Conservation (phyloP, 2,329 filamentous ascomycete species). For the Capronia epimyces region DNA sequence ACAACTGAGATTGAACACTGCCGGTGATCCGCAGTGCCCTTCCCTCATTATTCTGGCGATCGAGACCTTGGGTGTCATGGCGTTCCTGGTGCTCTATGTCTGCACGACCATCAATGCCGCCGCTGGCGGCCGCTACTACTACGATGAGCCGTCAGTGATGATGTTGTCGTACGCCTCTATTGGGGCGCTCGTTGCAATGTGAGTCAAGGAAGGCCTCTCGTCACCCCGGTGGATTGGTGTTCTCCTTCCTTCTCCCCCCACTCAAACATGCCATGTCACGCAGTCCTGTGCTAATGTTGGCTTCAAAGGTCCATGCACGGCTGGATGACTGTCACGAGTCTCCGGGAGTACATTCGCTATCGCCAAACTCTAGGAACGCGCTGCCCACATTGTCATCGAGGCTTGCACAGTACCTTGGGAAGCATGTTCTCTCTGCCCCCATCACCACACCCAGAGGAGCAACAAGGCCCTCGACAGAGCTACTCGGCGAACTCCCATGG, state of each 20-base stretch:
- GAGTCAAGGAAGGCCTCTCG: constrained; percentile 3
- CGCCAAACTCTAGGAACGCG: constrained; percentile 7
- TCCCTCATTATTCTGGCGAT: constrained; percentile 4
- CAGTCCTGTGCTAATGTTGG: neutral
- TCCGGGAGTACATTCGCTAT: constrained; percentile 13
- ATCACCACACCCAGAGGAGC: constrained; percentile 1
- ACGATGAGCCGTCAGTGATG: neutral
- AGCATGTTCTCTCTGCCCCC: constrained; percentile 1
- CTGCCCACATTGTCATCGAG: constrained; percentile 19
- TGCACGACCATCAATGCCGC: constrained; percentile 8
- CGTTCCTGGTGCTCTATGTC: constrained; percentile 17
- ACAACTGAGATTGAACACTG: constrained; percentile 2
- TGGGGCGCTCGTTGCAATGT: constrained; percentile 16
- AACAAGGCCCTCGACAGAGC: constrained; percentile 4
- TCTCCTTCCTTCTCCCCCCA: no score
- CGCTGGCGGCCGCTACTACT: neutral
- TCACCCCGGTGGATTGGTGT: no score
- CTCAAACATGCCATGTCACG: no score
- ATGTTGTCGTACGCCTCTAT: constrained; percentile 13
- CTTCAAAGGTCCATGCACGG: constrained; percentile 12
- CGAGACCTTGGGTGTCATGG: constrained; percentile 9
- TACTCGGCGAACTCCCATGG: constrained; percentile 14
- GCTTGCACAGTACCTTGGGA: neutral
- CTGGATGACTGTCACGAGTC: constrained; percentile 5
- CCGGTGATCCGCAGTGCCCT: constrained; percentile 1